These are phyloP conservation scores for Penicillium cataractarum DNA, from an alignment of 495 filamentous ascomycete genomes.

Conservation along the genomic window DNA sequence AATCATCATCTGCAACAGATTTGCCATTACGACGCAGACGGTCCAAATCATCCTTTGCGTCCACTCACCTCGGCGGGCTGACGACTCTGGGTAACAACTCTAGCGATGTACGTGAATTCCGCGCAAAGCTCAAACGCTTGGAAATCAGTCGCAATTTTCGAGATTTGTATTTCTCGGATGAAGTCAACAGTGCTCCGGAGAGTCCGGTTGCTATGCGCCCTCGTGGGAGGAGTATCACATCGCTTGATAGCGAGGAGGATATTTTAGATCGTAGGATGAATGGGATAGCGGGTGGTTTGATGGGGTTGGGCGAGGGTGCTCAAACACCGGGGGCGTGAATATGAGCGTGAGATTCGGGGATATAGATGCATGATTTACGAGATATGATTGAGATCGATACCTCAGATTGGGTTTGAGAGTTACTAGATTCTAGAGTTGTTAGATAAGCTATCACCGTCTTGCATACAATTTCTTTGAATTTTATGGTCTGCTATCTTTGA, in stretches of 20 bases:
- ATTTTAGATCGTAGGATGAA: constrained; percentile 83
- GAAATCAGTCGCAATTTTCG: constrained; percentile 18
- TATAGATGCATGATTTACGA: constrained; percentile 17
- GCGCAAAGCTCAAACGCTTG: constrained; percentile 27
- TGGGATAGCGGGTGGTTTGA: constrained; percentile 77
- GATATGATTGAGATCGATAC: constrained; percentile 3
- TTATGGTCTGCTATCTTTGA: background rate
- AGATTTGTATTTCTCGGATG: constrained; percentile 22
- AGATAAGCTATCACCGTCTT: background rate
- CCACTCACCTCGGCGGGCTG: constrained; percentile 16
- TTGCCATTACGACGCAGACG: constrained; percentile 16
- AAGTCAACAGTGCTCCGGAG: constrained; percentile 28
- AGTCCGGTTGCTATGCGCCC: constrained; percentile 29
- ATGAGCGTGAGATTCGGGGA: background rate
- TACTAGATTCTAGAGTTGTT: background rate
- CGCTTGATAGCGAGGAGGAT: constrained; percentile 82
- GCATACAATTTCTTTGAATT: background rate
- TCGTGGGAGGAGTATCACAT: constrained; percentile 64
- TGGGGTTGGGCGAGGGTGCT: constrained; percentile 59
- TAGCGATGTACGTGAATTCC: constrained; percentile 27
- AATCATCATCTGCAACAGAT: constrained; percentile 2
- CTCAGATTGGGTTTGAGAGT: background rate
- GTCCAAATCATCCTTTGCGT: constrained; percentile 26
- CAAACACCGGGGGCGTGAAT: constrained; percentile 38
- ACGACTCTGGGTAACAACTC: constrained; percentile 16